phyloP scores from a whole-genome alignment of 1,284 basidiomycete species.

The Boletus sp. region DNA sequence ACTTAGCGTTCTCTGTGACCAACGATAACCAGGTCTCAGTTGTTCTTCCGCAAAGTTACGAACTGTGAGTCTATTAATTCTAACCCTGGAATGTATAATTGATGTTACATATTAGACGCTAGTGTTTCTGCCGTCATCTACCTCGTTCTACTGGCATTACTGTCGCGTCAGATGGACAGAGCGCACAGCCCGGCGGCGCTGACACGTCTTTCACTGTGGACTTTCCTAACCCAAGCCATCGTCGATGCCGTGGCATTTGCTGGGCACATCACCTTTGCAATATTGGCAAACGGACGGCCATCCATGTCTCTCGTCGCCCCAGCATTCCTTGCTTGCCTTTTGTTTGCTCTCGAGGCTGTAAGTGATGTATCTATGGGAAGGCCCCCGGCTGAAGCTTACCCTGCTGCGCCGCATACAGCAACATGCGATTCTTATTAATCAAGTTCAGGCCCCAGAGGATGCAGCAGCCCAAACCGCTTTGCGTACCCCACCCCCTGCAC shows the following conservation, averaged over 20 bases:
- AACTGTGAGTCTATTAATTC: slow-evolving; percentile 60
- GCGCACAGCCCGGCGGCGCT: slow-evolving; percentile 81
- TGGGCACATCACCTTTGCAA: slow-evolving; percentile 83
- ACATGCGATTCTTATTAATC: slow-evolving; percentile 78
- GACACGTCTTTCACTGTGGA: slow-evolving; percentile 79
- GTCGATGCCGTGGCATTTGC: slow-evolving; percentile 84
- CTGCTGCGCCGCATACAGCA: slow-evolving; percentile 54
- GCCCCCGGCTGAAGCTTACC: slow-evolving; percentile 6
- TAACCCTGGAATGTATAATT: background rate
- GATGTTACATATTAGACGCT: slow-evolving; percentile 57
- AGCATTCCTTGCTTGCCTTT: slow-evolving; percentile 74
- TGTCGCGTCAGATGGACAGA: slow-evolving; percentile 72
- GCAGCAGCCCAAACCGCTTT: slow-evolving; percentile 38
- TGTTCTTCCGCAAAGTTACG: slow-evolving; percentile 80
- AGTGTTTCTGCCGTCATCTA: slow-evolving; percentile 70
- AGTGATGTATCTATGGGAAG: slow-evolving; percentile 40
- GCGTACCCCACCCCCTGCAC: slow-evolving; percentile 12
- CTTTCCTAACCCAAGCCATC: slow-evolving; percentile 75
- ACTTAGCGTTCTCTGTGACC: slow-evolving; percentile 10
- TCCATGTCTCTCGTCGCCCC: slow-evolving; percentile 81
- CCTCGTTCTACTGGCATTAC: slow-evolving; percentile 65
- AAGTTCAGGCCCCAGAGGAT: slow-evolving; percentile 83
- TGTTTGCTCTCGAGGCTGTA: slow-evolving; percentile 77
- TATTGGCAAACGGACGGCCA: slow-evolving; percentile 78
- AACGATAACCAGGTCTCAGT: slow-evolving; percentile 48